Evolutionary conservation across 352 stramenopile genomes (phyloP).

Genomic region (Globisporangium recalcitrans): DNA sequence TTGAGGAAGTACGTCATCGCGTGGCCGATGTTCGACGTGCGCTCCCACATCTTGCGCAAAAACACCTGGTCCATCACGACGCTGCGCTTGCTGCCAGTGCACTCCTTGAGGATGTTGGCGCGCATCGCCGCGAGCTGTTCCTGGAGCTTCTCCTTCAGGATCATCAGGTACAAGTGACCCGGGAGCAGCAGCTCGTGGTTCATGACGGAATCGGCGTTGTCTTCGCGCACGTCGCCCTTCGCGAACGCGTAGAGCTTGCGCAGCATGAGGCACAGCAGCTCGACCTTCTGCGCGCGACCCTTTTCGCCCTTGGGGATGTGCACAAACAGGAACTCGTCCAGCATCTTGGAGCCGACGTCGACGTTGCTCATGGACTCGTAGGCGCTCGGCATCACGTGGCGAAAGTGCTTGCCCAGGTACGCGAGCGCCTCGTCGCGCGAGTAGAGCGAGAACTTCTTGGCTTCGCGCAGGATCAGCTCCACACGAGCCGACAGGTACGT

Average conservation of each 20-base stretch:
- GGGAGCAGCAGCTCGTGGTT: slow-evolving; percentile 97
- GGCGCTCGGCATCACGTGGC: slow-evolving; percentile 84
- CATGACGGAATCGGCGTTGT: slow-evolving; percentile 98
- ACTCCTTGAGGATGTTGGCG: slow-evolving; percentile 78
- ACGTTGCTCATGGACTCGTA: slow-evolving; percentile 86
- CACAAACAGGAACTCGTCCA: slow-evolving; percentile 95
- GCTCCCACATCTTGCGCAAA: slow-evolving; percentile 92
- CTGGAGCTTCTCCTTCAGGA: slow-evolving; percentile 99
- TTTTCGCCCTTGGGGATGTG: slow-evolving; percentile 91
- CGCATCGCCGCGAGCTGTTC: slow-evolving; percentile 85
- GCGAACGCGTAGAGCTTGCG: slow-evolving; percentile 97
- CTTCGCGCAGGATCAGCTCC: slow-evolving; percentile 96
- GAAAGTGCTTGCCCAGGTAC: slow-evolving; percentile 97
- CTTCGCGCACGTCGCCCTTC: slow-evolving; percentile 90
- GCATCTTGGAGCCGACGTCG: slow-evolving; percentile 85
- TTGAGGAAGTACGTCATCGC: slow-evolving; percentile 99
- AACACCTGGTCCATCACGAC: slow-evolving; percentile 85
- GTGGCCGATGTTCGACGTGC: slow-evolving; percentile 85
- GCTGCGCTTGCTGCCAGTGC: slow-evolving; percentile 39
- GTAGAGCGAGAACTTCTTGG: slow-evolving; percentile 91
- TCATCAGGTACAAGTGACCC: slow-evolving; percentile 94
- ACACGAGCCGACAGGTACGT: slow-evolving; percentile 96
- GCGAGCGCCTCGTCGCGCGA: slow-evolving; percentile 84
- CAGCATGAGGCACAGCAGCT: slow-evolving; percentile 95
- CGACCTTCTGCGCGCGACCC: slow-evolving; percentile 86